A percentile compares a stretch with the other conserved stretches of the same genome.
Evolutionary conservation across 2,329 filamentous ascomycete species (phyloP).

Genomic region (Xylaria sp.): DNA sequence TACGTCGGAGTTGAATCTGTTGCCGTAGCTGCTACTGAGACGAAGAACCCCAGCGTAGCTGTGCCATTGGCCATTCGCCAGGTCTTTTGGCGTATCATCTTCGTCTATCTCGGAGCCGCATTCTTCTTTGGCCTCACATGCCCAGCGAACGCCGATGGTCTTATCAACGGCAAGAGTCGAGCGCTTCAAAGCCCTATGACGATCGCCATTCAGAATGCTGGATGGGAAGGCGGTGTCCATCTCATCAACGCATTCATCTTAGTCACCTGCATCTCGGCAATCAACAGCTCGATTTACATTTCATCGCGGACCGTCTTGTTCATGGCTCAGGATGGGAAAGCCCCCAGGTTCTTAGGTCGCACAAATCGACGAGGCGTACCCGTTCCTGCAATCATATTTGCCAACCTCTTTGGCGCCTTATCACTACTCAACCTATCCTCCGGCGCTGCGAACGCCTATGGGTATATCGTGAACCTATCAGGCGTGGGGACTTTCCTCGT

Average conservation of each 20-base stretch:
- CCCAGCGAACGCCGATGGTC: conserved; percentile 72
- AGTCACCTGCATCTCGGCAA: conserved; percentile 75
- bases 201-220: conserved; percentile 77
- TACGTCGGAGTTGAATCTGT: conserved; percentile 73
- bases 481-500: conserved; percentile 78
- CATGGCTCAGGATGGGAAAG: conserved; percentile 79
- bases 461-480: conserved; percentile 75
- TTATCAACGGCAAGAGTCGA: conserved; percentile 70
- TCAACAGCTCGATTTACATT: conserved; percentile 83
- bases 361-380: conserved; percentile 73
- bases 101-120: conserved; percentile 75
- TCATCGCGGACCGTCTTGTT: conserved; percentile 78
- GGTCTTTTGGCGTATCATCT: conserved; percentile 70
- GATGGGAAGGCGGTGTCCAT: conserved; percentile 77
- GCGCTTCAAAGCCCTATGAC: conserved; percentile 79
- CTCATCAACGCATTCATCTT: conserved; percentile 83
- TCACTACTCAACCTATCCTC: conserved; percentile 80
- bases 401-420: conserved; percentile 76
- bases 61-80: conserved; percentile 69
- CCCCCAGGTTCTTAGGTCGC: conserved; percentile 74
- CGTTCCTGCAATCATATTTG: conserved; percentile 71
- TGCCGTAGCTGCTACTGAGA: conserved; percentile 70
- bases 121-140: conserved; percentile 82
- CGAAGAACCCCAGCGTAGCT: conserved; percentile 66
- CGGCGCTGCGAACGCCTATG: conserved; percentile 72